A percentile compares a stretch with the other conserved stretches of the same genome.
Conservation (phyloP, 2,329 filamentous ascomycete species). For the Fusarium sp. region DNA sequence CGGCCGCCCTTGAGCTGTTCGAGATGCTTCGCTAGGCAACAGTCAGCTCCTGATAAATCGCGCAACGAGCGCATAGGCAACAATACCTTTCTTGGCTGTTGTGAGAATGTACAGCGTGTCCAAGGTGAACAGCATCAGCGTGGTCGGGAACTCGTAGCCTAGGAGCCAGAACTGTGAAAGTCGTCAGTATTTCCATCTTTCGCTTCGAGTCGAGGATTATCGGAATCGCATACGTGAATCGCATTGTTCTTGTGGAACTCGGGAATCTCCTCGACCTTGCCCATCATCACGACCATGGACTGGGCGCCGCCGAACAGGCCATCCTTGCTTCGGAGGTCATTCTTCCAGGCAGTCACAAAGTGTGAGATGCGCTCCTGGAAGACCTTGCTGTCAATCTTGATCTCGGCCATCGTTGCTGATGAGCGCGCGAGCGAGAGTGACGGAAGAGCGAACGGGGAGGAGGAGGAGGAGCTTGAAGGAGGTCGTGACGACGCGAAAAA, state of each 20-base stretch:
- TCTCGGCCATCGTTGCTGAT: slow-evolving; percentile 75
- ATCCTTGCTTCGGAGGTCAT: slow-evolving; percentile 90
- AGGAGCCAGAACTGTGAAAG: slow-evolving; percentile 89
- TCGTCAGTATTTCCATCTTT: slow-evolving; percentile 30
- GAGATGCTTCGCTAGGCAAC: slow-evolving; percentile 82
- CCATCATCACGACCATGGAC: slow-evolving; percentile 91
- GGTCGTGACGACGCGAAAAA: slow-evolving; percentile 54
- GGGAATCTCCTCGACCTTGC: slow-evolving; percentile 90
- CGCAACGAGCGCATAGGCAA: background rate
- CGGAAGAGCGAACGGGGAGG: slow-evolving; percentile 33
- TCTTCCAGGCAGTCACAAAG: slow-evolving; percentile 93
- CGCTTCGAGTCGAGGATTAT: background rate
- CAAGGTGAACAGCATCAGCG: slow-evolving; percentile 89
- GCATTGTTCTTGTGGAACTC: slow-evolving; percentile 97
- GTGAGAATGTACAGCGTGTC: slow-evolving; percentile 93
- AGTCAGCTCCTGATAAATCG: slow-evolving; percentile 48
- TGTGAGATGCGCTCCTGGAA: slow-evolving; percentile 94
- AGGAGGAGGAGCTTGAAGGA: slow-evolving; percentile 41
- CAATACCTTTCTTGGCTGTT: slow-evolving; percentile 94
- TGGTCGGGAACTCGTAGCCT: slow-evolving; percentile 98
- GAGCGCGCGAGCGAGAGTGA: slow-evolving; percentile 46
- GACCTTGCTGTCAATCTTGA: slow-evolving; percentile 92
- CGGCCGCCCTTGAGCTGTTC: slow-evolving; percentile 93
- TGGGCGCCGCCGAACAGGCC: slow-evolving; percentile 85
- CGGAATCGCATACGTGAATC: slow-evolving; percentile 78